Conservation (phyloP, 345 rosid genomes). For the Linum usitatissimum region DNA sequence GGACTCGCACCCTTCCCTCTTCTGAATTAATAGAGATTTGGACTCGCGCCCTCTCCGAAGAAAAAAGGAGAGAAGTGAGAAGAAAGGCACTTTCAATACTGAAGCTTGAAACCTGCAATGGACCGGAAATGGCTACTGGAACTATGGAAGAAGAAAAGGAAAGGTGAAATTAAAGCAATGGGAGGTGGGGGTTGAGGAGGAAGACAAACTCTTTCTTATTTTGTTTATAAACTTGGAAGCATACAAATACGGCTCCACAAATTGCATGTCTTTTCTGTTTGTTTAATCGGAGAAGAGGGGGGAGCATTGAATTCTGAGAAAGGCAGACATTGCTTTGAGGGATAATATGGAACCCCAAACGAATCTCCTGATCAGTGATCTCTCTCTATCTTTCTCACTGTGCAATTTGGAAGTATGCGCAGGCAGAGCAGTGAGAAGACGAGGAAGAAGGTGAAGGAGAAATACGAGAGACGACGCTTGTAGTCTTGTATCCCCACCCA, state of each 20-base stretch:
- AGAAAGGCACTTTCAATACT: too few species aligned
- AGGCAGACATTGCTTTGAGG: background rate
- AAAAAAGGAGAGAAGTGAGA: background rate
- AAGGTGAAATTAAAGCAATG: background rate
- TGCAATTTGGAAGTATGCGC: slow-evolving; percentile 13
- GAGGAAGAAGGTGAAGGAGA: slow-evolving; percentile 6
- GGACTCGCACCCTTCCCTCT: background rate
- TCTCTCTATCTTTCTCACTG: slow-evolving; percentile 5
- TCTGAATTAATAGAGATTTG: background rate
- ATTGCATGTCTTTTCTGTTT: background rate
- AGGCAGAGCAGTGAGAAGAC: background rate
- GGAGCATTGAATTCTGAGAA: slow-evolving; percentile 21
- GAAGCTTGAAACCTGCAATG: background rate
- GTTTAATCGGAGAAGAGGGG: background rate
- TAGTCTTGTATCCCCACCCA: background rate
- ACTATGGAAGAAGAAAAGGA: background rate
- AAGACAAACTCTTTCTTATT: background rate
- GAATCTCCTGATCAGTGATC: background rate
- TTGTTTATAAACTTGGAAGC: background rate
- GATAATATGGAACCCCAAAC: background rate
- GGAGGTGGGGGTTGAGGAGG: background rate
- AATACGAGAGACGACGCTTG: background rate
- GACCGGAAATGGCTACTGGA: background rate
- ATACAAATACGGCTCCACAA: background rate
- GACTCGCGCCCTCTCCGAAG: background rate